Base-by-base conservation (phyloP, 345 rosid genomes). In the Punica granatum region DNA sequence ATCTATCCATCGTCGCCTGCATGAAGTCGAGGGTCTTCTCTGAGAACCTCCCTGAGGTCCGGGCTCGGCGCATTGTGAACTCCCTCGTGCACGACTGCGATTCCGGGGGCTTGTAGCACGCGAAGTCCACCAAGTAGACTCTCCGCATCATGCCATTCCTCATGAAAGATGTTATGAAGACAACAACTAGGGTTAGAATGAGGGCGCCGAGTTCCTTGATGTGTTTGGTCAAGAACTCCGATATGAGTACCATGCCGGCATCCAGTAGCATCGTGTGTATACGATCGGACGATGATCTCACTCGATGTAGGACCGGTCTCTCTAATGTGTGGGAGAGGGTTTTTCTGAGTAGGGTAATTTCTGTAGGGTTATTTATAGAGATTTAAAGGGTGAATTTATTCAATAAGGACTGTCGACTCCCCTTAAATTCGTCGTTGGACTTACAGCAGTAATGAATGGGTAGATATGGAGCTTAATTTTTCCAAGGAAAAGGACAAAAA, bases 61-160 rank as follows among this genome's bases (percentile, higher is more conserved):
- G 84, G 77, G 72, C 82, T 83, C 66, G 74, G 79, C 81, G 86
- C 86, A 42, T 91, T 70, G 63, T 71, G 10, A 66, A 85, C 79
- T 6, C 87, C 31, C 31, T 67, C 72, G 32, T 70, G 88, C 44
- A 90, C 73, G 6, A 79, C 31, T 18, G 65, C 84, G 3, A 89
- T 7, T 78, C 78, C 1, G 74, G 72, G 31, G 82, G 73, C 65
- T 78, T 85, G 84, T 69, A 84, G 73, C 97, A 87, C 68, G 87
- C 90, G 34, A 88, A 91, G 59, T 74, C 83, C 46, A 91, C 74
- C 90, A 89, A 81, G 65, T 77, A 89, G 80, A 56, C 61, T 33
- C 61, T 56, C 61, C 18, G 31, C 33, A 28, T 14, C 61, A 3
- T 28, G 61, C 8, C 18, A 10, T 10, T 13, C 18, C 11, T 56